Evolutionary conservation across 2,329 filamentous ascomycete species (phyloP).

Genomic region (Phaeomoniella chlamydospora): DNA sequence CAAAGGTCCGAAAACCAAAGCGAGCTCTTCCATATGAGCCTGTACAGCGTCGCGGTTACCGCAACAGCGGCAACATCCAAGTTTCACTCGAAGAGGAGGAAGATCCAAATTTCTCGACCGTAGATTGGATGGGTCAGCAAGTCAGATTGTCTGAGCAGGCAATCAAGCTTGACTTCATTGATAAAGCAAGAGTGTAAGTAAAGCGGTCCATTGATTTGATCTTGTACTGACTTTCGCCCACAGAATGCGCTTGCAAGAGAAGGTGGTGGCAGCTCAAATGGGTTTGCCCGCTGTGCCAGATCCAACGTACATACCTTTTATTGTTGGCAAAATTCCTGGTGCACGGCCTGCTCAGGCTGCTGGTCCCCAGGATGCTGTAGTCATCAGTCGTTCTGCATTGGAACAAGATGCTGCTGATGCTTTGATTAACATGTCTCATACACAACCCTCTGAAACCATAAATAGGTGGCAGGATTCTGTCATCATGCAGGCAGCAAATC

Average conservation of each 20-base stretch:
- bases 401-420: background rate
- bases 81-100: constrained; percentile 46
- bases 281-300: background rate
- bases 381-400: constrained; percentile 1
- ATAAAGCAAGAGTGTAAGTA: constrained; percentile 24
- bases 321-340: background rate
- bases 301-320: background rate
- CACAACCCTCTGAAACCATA: background rate
- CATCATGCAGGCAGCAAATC: background rate
- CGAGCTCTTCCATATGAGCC: constrained; percentile 32
- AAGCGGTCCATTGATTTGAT: background rate
- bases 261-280: background rate
- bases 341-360: background rate
- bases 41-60: constrained; percentile 45
- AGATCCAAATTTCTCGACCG: constrained; percentile 43
- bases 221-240: background rate
- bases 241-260: background rate
- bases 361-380: background rate
- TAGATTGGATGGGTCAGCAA: constrained; percentile 47
- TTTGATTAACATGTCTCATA: background rate
- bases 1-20: constrained; percentile 34
- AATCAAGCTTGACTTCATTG: constrained; percentile 59
- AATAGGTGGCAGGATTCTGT: background rate
- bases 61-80: constrained; percentile 59
- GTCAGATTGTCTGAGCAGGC: constrained; percentile 51